Base-by-base conservation (phyloP, 139 green algal species). In the Coelastrella sp. region DNA sequence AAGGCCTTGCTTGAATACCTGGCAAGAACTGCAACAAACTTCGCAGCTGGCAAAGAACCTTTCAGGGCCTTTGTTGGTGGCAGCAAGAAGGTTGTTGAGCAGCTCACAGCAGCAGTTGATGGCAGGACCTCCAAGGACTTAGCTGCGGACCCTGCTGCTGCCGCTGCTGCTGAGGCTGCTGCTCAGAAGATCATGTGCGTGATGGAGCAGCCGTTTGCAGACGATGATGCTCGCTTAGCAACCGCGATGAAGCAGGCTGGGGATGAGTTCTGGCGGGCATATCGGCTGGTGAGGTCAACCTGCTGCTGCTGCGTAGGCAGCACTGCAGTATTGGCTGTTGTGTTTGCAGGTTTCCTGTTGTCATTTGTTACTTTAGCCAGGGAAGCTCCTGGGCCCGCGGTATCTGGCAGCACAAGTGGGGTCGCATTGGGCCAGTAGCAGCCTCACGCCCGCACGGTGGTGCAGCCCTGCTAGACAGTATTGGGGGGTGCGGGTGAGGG, bases 1-100 rank as follows among this genome's bases (percentile, higher is more conserved):
- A 17, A 76, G 22, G 68, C n/a, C 68, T 8, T 32, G 68, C 68
- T 32, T 23, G 16, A 76, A 17, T 76, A 76, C 17, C 68, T 76
- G 2, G 17, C 16, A 47, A 13, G 73, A 58, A 90, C 47, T 14
- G 77, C 77, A 17, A 71, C 60, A 5, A 73, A 66, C 60, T 92
- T 73, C 66, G 56, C 20, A 22, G 65, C 82, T 71, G 91, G 91
- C 54, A 74, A 83, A 61, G 89, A 93, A 73, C 91, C 91, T 6
- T 93, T 68, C 81, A 91, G 83, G 61, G 20, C n/a, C 64, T 75
- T 88, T 23, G 54, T 20, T 10, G 32, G 32, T 47, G 32, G 32
- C 32, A 47, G 32, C 32, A 14, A 65, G 54, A 14, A 80, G 7
- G 8, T 17, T 13, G 7, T 14, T 17, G 7, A 80, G 16, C 13